phyloP scores from a whole-genome alignment of 2,329 filamentous ascomycete genomes.

The Metarhizium sp. region DNA sequence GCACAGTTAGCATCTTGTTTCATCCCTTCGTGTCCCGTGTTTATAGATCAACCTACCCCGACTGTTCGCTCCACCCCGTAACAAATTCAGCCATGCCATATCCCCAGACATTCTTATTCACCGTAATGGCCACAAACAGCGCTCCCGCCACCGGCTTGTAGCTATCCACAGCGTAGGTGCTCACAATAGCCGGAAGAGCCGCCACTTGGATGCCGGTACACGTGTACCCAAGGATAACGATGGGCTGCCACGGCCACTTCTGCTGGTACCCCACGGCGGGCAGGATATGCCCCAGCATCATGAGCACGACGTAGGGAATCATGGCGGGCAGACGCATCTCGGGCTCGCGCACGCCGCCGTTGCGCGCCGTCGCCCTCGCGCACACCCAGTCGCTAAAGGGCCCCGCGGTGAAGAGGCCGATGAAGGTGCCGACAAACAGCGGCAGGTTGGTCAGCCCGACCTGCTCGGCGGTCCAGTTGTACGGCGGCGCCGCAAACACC shows the following conservation, averaged over 20 bases:
- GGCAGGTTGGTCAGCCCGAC: neutral
- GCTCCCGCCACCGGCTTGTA: neutral
- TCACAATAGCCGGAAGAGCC: neutral
- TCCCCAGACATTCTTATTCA: neutral
- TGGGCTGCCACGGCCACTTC: neutral
- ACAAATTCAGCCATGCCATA: neutral
- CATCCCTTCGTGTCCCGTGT: neutral
- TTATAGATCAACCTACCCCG: neutral
- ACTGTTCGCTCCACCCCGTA: neutral
- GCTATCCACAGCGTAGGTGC: neutral
- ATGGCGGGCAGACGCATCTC: neutral
- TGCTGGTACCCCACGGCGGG: neutral
- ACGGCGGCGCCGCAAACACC: neutral
- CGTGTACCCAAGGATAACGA: neutral
- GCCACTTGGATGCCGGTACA: neutral
- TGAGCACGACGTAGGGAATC: neutral
- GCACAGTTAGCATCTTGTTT: neutral
- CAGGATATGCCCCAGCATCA: neutral
- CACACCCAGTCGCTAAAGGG: neutral
- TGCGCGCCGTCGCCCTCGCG: neutral
- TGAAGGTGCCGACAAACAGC: neutral
- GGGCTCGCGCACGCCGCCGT: neutral
- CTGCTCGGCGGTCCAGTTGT: neutral
- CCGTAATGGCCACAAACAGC: neutral
- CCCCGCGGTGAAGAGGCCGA: neutral